A percentile compares a stretch with the other conserved stretches of the same genome.
Conservation (phyloP, 768 basidiomycete genomes). For the Steccherinum ochraceum region DNA sequence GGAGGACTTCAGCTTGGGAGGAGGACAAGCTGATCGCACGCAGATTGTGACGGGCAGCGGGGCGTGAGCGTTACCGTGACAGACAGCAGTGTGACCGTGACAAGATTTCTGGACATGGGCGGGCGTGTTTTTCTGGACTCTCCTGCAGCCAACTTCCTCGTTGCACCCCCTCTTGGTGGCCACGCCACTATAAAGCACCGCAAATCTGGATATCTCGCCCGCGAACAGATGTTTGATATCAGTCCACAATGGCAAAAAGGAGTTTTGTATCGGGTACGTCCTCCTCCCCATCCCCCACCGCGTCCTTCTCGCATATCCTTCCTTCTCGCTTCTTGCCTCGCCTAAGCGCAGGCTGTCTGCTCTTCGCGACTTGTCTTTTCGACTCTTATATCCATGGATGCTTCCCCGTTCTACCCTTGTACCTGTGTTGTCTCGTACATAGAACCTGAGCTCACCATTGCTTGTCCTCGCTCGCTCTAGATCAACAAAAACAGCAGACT, state of each 20-base stretch:
- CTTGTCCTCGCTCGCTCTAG: conserved; percentile 14
- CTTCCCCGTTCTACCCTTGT: not conserved
- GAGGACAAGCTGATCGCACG: too few relatives aligned
- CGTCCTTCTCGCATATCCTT: not conserved
- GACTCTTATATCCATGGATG: too few relatives aligned
- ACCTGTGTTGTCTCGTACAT: conserved; percentile 12
- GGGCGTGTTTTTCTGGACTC: too few relatives aligned
- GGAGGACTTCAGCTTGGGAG: too few relatives aligned
- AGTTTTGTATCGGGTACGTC: conserved; percentile 14
- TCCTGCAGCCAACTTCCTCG: too few relatives aligned
- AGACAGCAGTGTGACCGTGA: too few relatives aligned
- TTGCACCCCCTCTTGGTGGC: conserved; percentile 4
- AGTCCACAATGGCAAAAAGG: conserved; percentile 20
- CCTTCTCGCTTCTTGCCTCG: not conserved
- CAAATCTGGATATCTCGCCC: conserved; percentile 17
- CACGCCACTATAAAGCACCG: conserved; percentile 4
- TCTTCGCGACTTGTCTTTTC: too few relatives aligned
- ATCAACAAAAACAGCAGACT: conserved; percentile 43
- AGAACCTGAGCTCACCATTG: conserved; percentile 4
- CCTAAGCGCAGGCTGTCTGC: not conserved
- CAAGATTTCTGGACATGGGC: too few relatives aligned
- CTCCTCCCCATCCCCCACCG: conserved; percentile 2
- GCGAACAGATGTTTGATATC: conserved; percentile 15
- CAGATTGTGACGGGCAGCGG: too few relatives aligned
- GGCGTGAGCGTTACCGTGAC: too few relatives aligned